These are phyloP conservation scores for Dipodascus geniculatus DNA, from an alignment of 805 yeast species.

Conservation along the genomic window DNA sequence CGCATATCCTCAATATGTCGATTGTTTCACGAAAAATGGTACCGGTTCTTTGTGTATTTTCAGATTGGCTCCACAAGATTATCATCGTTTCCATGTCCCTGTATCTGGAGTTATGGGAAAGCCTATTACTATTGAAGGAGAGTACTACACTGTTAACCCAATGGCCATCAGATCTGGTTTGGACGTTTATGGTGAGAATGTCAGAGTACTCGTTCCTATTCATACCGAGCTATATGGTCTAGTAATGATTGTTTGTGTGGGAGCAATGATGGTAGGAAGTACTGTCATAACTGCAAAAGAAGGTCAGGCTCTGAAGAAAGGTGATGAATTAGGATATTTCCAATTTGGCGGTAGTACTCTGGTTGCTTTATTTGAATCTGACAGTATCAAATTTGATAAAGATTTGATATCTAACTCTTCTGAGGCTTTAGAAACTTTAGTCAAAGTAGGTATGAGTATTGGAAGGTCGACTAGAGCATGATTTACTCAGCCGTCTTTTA, in stretches of 20 bases:
- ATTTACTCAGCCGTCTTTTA: background rate
- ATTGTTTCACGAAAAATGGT: conserved; percentile 35
- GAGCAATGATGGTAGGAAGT: conserved; percentile 99
- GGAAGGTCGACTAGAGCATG: conserved; percentile 31
- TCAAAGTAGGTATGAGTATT: conserved; percentile 82
- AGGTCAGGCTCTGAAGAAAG: conserved; percentile 47
- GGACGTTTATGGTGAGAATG: conserved; percentile 90
- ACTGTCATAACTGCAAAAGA: conserved; percentile 56
- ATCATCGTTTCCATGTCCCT: conserved; percentile 86
- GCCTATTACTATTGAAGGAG: conserved; percentile 67
- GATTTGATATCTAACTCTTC: conserved; percentile 62
- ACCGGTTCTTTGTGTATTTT: conserved; percentile 64
- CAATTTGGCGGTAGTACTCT: conserved; percentile 94
- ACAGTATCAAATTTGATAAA: conserved; percentile 42
- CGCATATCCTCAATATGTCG: conserved; percentile 27
- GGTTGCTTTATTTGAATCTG: conserved; percentile 46
- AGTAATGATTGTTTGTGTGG: conserved; percentile 70
- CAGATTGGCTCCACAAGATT: conserved; percentile 93
- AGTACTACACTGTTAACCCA: conserved; percentile 92
- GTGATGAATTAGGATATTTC: conserved; percentile 87
- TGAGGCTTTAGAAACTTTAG: conserved; percentile 69
- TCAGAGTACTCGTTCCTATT: conserved; percentile 66
- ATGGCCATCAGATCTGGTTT: conserved; percentile 86
- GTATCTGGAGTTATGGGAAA: conserved; percentile 63
- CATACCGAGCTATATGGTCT: conserved; percentile 67